phyloP scores from a whole-genome alignment of 169 alveolate species.

The Miamiensis avidus region DNA sequence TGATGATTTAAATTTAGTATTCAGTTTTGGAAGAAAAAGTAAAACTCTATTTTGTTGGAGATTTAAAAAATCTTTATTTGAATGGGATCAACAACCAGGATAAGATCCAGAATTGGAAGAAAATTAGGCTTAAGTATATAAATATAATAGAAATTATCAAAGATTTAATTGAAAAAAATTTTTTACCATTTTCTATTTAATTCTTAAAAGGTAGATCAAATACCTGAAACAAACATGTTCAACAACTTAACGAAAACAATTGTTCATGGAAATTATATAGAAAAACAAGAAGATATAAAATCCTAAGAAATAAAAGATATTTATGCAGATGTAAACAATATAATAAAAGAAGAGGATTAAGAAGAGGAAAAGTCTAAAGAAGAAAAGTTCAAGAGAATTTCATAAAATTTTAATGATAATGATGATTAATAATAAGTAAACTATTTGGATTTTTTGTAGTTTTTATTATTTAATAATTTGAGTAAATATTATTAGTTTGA shows the following conservation, averaged over 20 bases:
- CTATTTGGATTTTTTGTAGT: too few relatives aligned
- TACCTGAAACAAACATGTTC: neutral
- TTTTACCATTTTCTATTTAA: too few relatives aligned
- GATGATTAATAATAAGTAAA: too few relatives aligned
- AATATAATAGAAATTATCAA: too few relatives aligned
- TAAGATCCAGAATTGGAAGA: neutral
- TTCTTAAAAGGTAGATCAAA: too few relatives aligned
- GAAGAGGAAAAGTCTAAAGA: neutral
- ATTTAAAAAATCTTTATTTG: neutral
- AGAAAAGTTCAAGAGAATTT: too few relatives aligned
- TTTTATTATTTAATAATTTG: too few relatives aligned
- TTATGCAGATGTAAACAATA: neutral
- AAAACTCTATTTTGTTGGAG: constrained; percentile 21
- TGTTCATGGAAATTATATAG: neutral
- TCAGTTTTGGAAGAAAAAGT: constrained; percentile 4
- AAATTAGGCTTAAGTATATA: neutral
- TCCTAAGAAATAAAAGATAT: neutral
- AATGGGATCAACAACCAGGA: constrained; percentile 15
- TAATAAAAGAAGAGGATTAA: neutral
- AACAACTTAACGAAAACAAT: neutral
- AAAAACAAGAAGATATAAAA: neutral
- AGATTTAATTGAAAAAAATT: neutral
- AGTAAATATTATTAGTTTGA: too few relatives aligned
- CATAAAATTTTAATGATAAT: neutral
- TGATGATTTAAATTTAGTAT: constrained; percentile 27